These are phyloP conservation scores for Ulota crispa DNA, from an alignment of 225 moss, liverwort and hornwort genomes.

Conservation along the genomic window DNA sequence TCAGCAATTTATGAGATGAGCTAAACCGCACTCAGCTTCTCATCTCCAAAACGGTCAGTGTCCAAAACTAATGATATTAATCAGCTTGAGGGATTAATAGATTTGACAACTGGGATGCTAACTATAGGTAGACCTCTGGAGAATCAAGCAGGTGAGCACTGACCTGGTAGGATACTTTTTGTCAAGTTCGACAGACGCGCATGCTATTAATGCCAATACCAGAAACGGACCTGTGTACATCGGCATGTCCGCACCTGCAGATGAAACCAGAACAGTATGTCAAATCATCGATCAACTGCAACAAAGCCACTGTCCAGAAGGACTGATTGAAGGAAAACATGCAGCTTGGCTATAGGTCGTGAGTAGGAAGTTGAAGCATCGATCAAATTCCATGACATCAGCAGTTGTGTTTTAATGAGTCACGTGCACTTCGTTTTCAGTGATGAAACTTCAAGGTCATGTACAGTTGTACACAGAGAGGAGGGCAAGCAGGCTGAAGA, in stretches of 20 bases:
- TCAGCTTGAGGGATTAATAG: not conserved
- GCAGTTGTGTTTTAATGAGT: too few relatives aligned
- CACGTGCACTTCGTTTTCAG: not conserved
- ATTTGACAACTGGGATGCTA: too few relatives aligned
- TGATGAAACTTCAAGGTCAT: not conserved
- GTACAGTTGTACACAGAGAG: too few relatives aligned
- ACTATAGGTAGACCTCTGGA: not conserved
- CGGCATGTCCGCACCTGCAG: not conserved
- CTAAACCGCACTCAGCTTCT: too few relatives aligned
- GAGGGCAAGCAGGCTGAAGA: not conserved
- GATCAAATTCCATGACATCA: not conserved
- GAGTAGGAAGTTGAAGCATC: not conserved
- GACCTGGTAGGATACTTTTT: constrained; percentile 33
- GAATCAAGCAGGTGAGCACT: too few relatives aligned
- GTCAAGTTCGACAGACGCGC: constrained; percentile 20
- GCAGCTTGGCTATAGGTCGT: not conserved
- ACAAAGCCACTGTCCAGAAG: not conserved
- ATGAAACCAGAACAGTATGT: not conserved
- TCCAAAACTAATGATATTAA: too few relatives aligned
- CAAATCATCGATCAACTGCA: too few relatives aligned
- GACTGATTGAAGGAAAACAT: not conserved
- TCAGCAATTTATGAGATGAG: not conserved
- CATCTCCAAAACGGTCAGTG: not conserved
- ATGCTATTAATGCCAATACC: constrained; percentile 20
- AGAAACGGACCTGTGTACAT: constrained; percentile 10